phyloP scores from a whole-genome alignment of 305 asterid genomes.

The Monarda citriodora region DNA sequence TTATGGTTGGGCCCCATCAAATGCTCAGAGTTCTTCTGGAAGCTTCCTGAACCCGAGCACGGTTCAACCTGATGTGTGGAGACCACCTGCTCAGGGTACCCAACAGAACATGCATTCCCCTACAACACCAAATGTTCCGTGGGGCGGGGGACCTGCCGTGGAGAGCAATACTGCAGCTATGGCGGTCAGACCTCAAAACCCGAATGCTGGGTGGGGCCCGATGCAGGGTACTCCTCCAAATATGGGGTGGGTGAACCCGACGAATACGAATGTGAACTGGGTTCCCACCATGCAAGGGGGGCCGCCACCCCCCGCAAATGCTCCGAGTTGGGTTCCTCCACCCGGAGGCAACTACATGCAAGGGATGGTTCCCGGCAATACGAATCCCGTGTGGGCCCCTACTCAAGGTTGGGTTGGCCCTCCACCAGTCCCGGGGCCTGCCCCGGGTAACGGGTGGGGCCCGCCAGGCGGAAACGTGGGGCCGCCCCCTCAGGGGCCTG shows the following conservation, averaged over 20 bases:
- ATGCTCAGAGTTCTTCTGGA: constrained; percentile 53
- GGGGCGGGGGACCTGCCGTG: constrained; percentile 50
- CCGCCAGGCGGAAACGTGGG: constrained; percentile 54
- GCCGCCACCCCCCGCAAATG: constrained; percentile 31
- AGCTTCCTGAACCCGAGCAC: constrained; percentile 48
- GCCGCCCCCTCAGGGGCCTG: constrained; percentile 43
- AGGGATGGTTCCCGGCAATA: constrained; percentile 40
- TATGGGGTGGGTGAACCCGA: constrained; percentile 39
- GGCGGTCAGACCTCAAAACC: constrained; percentile 48
- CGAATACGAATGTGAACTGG: constrained; percentile 37
- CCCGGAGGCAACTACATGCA: constrained; percentile 29
- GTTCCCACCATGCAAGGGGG: constrained; percentile 36
- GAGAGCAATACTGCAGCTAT: constrained; percentile 33
- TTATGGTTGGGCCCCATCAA: constrained; percentile 56
- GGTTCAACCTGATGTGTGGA: constrained; percentile 71
- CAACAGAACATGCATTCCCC: constrained; percentile 64
- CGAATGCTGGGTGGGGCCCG: constrained; percentile 62
- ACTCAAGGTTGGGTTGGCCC: constrained; percentile 40
- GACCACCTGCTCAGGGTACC: constrained; percentile 55
- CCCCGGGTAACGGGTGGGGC: constrained; percentile 59
- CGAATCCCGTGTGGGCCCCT: constrained; percentile 55
- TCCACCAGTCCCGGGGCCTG: constrained; percentile 44
- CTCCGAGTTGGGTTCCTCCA: constrained; percentile 46
- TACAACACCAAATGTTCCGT: constrained; percentile 44
- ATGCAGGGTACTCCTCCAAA: constrained; percentile 41